Base-by-base conservation (phyloP, 352 stramenopile species). In the Bremia lactucae region DNA sequence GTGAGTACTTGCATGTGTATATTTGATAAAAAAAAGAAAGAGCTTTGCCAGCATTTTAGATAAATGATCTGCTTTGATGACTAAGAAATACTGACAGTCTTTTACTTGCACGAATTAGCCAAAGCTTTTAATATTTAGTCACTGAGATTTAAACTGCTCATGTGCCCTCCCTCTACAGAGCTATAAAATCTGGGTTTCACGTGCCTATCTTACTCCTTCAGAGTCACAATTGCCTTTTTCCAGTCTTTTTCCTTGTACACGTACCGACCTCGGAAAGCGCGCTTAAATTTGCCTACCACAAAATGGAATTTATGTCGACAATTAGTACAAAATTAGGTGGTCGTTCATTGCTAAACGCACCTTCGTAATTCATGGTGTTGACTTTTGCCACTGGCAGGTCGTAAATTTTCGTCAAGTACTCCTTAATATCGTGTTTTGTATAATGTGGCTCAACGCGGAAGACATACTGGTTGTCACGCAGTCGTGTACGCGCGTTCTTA, bases 351-450 rank as follows among this genome's bases (percentile, higher is more conserved):
- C 22, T 29, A 64, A 31, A 41, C 42, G 19, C 59, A 82, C 87
- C 90, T 59, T 95, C 66, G 65, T 96, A 97, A 76, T 97, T 97
- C 72, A 94, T 91, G 15, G 87, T 97, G 56, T 91, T 92, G 42
- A 97, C 85, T 56, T 97, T 96, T 49, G 78, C 62, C n/a, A 98
- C 92, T 1, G 81, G 84, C 19, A 98, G 62, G 37, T 87, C 68
- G 67, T 98, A 98, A 36, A 98, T 87, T 65, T 98, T 97, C 45
- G 81, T 96, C 38, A 98, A 60, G 67, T 98, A 97, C 68, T 98
- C 91, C 64, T 97, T 97, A 41, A 98, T 92, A 72, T 98, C 94
- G 62, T 96, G 79, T 68, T 98, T 98, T 36, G 89, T 98, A 82
- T 97, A 97, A 55, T 84, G 83, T 19, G 94, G 91, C 51, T 95